Evolutionary conservation across 106 monocot genomes (phyloP).

Genomic region (Dioscorea dumetorum): DNA sequence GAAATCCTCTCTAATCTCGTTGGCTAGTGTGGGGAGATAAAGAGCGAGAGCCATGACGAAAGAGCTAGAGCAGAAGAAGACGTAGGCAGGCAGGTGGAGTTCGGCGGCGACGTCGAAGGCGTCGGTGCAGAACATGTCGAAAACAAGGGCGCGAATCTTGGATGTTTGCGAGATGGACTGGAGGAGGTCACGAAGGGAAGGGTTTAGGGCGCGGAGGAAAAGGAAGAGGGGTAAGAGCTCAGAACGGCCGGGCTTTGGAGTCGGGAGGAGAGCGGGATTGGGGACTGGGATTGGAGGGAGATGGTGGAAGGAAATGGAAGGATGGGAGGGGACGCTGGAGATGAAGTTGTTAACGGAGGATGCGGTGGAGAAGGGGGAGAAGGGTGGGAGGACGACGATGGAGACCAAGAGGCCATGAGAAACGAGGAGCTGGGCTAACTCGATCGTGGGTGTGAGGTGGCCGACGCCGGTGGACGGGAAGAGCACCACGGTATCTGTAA

Average conservation of each 20-base stretch:
- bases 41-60: slow-evolving; percentile 14
- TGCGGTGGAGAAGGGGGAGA: too few relatives aligned
- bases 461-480: too few relatives aligned
- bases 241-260: neutral
- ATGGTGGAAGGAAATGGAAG: slow-evolving; percentile 36
- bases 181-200: slow-evolving; percentile 5
- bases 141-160: slow-evolving; percentile 20
- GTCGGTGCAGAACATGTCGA: slow-evolving; percentile 28
- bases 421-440: too few relatives aligned
- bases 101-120: slow-evolving; percentile 31
- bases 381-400: too few relatives aligned
- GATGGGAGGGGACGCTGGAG: slow-evolving; percentile 13
- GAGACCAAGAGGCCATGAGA: too few relatives aligned
- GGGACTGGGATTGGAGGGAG: slow-evolving; percentile 12
- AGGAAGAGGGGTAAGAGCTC: neutral
- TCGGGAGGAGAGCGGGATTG: neutral
- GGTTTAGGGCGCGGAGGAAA: neutral
- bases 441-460: too few relatives aligned
- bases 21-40: slow-evolving; percentile 8
- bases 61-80: slow-evolving; percentile 23
- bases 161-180: neutral
- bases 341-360: neutral
- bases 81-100: slow-evolving; percentile 26
- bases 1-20: neutral
- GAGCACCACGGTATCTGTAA: too few relatives aligned